These are phyloP conservation scores for Botrytis squamosa DNA, from an alignment of 2,329 filamentous ascomycete species.

Conservation along the genomic window DNA sequence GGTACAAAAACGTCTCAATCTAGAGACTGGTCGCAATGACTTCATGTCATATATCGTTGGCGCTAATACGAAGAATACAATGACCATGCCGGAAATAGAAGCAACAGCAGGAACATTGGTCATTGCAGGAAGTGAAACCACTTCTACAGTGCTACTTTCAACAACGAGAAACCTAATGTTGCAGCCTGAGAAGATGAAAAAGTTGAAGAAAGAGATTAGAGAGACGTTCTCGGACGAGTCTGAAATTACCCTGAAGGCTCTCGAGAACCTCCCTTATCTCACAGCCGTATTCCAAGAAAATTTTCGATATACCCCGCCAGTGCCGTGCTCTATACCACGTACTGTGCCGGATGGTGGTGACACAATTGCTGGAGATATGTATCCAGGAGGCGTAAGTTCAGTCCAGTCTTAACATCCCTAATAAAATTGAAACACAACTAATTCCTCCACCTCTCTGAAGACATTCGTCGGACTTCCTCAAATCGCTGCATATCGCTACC, in stretches of 20 bases:
- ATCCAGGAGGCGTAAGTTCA: constrained; percentile 17
- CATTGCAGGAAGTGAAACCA: constrained; percentile 24
- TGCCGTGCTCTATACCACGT: neutral
- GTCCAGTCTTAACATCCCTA: neutral
- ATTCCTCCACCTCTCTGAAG: neutral
- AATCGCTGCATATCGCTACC: constrained; percentile 3
- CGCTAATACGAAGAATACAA: constrained; percentile 27
- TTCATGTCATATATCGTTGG: constrained; percentile 38
- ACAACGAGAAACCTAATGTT: constrained; percentile 31
- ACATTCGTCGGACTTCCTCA: constrained; percentile 17
- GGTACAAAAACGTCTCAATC: constrained; percentile 10
- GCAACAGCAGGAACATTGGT: constrained; percentile 19
- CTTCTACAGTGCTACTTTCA: constrained; percentile 26
- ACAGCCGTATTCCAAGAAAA: constrained; percentile 9
- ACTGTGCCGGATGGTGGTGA: neutral
- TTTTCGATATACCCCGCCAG: constrained; percentile 19
- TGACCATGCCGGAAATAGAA: constrained; percentile 20
- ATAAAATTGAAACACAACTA: neutral
- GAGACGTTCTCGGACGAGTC: constrained; percentile 39
- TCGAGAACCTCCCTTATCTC: constrained; percentile 3
- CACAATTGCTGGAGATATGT: constrained; percentile 1
- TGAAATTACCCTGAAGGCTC: constrained; percentile 41
- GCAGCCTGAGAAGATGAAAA: constrained; percentile 38
- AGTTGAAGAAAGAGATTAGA: constrained; percentile 44
- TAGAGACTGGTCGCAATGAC: constrained; percentile 37